Evolutionary conservation across 768 basidiomycete genomes (phyloP).

Genomic region (Zangia roseola): DNA sequence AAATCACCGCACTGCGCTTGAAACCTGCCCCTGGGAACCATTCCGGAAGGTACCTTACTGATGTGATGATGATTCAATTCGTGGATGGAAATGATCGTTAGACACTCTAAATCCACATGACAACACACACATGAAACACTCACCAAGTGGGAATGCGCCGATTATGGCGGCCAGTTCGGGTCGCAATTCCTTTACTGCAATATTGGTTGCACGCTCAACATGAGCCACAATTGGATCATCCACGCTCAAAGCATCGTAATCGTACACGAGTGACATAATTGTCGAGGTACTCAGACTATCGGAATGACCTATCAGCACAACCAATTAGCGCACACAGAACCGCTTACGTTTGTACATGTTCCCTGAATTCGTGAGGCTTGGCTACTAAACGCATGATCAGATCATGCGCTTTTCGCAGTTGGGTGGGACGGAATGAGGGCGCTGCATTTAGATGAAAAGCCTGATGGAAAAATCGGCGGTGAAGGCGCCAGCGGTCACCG

Average conservation of each 20-base stretch:
- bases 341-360: conserved; percentile 24
- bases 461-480: conserved; percentile 33
- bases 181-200: conserved; percentile 13
- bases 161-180: conserved; percentile 17
- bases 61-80: not conserved
- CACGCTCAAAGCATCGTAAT: conserved; percentile 13
- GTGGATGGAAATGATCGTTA: not conserved
- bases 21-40: conserved; percentile 25
- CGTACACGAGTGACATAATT: conserved; percentile 27
- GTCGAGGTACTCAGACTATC: conserved; percentile 20
- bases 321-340: not conserved
- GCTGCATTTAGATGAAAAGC: conserved; percentile 31
- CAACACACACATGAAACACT: not conserved
- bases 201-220: conserved; percentile 11
- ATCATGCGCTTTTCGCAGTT: conserved; percentile 32
- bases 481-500: conserved; percentile 28
- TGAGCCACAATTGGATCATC: conserved; percentile 22
- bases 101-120: not conserved
- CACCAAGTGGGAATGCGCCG: conserved; percentile 17
- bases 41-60: conserved; percentile 18
- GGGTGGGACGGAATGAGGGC: conserved; percentile 31
- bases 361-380: conserved; percentile 20
- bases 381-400: conserved; percentile 27
- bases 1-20: conserved; percentile 13
- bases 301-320: not conserved